Evolutionary conservation across 805 yeast genomes (phyloP).

Genomic region (Komagataella populi): DNA sequence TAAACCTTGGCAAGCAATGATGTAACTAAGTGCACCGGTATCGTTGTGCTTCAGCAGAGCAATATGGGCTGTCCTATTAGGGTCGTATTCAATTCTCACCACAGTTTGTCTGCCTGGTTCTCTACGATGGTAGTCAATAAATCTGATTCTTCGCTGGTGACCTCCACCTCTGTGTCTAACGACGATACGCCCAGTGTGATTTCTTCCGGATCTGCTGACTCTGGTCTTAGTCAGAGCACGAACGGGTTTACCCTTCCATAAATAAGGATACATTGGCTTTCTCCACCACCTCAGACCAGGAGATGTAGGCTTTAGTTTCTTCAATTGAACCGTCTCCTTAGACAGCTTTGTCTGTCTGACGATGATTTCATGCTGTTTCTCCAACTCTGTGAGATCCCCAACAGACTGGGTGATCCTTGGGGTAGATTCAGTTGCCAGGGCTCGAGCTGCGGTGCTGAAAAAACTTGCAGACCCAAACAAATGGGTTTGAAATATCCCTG

Average conservation of each 20-base stretch:
- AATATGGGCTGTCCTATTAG: conserved; percentile 86
- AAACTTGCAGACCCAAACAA: neutral
- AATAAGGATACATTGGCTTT: conserved; percentile 74
- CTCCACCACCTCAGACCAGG: conserved; percentile 87
- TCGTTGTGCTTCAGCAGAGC: conserved; percentile 63
- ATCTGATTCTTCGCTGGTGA: conserved; percentile 74
- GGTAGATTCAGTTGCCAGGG: conserved; percentile 18
- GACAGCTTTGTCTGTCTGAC: conserved; percentile 62
- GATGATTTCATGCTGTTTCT: conserved; percentile 61
- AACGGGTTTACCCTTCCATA: conserved; percentile 77
- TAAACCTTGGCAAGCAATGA: conserved; percentile 83
- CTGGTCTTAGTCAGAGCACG: conserved; percentile 61
- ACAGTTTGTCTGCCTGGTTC: conserved; percentile 67
- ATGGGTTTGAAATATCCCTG: neutral
- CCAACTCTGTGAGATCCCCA: conserved; percentile 54
- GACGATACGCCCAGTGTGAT: conserved; percentile 76
- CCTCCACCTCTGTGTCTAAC: conserved; percentile 97
- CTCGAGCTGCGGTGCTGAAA: conserved; percentile 11
- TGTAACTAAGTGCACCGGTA: conserved; percentile 57
- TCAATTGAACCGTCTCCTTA: conserved; percentile 57
- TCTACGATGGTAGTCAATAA: conserved; percentile 62
- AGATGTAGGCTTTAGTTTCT: conserved; percentile 64
- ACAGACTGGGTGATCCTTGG: conserved; percentile 27
- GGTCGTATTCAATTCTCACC: conserved; percentile 87
- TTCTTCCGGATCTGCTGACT: conserved; percentile 76